A percentile compares a stretch with the other conserved stretches of the same genome.
Evolutionary conservation across 495 filamentous ascomycete genomes (phyloP).

Genomic region (Letharia columbiana): DNA sequence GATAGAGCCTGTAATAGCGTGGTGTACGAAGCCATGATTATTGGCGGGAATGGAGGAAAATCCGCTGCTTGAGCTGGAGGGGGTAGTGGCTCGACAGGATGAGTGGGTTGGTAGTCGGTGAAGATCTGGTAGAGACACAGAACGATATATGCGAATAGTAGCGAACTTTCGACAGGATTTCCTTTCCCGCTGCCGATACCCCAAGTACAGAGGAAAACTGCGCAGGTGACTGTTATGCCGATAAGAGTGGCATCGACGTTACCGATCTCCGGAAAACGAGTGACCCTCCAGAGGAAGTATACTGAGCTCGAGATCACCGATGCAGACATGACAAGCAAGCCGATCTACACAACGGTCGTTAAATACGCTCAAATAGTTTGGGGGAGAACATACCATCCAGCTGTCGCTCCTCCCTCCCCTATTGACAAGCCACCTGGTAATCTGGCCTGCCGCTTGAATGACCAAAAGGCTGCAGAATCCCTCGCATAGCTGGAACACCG

Average conservation of each 20-base stretch:
- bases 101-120: slow-evolving; percentile 85
- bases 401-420: slow-evolving; percentile 77
- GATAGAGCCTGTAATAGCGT: slow-evolving; percentile 80
- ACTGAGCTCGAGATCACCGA: slow-evolving; percentile 87
- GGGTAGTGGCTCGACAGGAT: slow-evolving; percentile 46
- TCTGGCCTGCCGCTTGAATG: slow-evolving; percentile 88
- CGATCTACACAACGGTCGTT: slow-evolving; percentile 51
- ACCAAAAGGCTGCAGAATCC: slow-evolving; percentile 95
- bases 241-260: slow-evolving; percentile 93
- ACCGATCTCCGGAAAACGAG: slow-evolving; percentile 82
- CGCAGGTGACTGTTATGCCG: slow-evolving; percentile 82
- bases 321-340: slow-evolving; percentile 75
- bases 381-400: slow-evolving; percentile 71
- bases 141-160: slow-evolving; percentile 93
- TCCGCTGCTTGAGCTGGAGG: slow-evolving; percentile 55
- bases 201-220: slow-evolving; percentile 84
- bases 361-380: background rate
- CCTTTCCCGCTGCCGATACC: slow-evolving; percentile 91
- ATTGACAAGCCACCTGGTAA: slow-evolving; percentile 94
- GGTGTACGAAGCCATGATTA: slow-evolving; percentile 98
- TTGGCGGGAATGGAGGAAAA: slow-evolving; percentile 88
- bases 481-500: slow-evolving; percentile 86
- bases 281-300: slow-evolving; percentile 94
- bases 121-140: slow-evolving; percentile 99
- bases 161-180: slow-evolving; percentile 90